phyloP scores from a whole-genome alignment of 371 early-diverging fungal species.

The Mortierella sp. region DNA sequence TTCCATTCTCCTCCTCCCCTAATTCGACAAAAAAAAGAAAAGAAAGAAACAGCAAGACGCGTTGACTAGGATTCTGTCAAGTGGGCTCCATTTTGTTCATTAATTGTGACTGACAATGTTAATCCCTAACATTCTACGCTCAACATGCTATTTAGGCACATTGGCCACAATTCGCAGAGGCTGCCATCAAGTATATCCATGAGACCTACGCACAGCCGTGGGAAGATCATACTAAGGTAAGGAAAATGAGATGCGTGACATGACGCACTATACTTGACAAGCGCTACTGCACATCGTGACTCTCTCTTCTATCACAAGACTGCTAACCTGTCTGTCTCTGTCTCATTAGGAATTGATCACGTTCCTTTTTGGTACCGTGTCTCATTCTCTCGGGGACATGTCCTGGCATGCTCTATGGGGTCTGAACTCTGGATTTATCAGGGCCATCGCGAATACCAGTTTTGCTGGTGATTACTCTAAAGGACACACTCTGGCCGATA shows the following conservation, averaged over 20 bases:
- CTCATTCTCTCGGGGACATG: slow-evolving; percentile 88
- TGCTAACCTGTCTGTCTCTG: not conserved
- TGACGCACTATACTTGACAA: not conserved
- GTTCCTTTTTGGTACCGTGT: slow-evolving; percentile 85
- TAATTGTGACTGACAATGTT: not conserved
- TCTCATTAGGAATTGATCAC: slow-evolving; percentile 69
- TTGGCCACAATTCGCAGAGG: slow-evolving; percentile 86
- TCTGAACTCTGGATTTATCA: slow-evolving; percentile 78
- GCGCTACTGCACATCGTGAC: too few relatives aligned
- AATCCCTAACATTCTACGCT: not conserved
- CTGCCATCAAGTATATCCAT: slow-evolving; percentile 72
- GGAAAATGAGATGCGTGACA: not conserved
- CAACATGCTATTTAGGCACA: slow-evolving; percentile 67
- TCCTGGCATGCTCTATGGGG: slow-evolving; percentile 87
- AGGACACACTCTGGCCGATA: slow-evolving; percentile 83
- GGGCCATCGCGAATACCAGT: slow-evolving; percentile 72
- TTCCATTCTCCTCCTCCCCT: too few relatives aligned
- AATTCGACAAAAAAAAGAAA: too few relatives aligned
- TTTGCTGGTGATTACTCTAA: slow-evolving; percentile 69
- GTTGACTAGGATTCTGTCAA: too few relatives aligned
- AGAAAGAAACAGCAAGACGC: too few relatives aligned
- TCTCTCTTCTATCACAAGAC: too few relatives aligned
- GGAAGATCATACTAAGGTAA: slow-evolving; percentile 49
- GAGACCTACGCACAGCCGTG: slow-evolving; percentile 64
- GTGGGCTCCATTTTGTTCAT: too few relatives aligned